Base-by-base conservation (phyloP, 257 asterid genomes). In the Perilla frutescens region DNA sequence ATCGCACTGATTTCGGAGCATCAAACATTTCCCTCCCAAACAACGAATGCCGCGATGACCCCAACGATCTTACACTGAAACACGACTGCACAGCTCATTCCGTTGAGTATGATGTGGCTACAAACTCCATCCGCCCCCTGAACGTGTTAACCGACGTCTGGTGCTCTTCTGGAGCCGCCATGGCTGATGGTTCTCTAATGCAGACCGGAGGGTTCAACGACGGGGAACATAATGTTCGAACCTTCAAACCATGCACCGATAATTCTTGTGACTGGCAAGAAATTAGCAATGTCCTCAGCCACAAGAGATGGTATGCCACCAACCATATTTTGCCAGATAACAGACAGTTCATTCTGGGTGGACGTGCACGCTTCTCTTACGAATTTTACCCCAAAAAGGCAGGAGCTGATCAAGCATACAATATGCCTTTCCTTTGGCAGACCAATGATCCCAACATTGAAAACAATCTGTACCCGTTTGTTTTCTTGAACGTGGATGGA, bases 141-240 rank as follows among this genome's bases (percentile, higher is more conserved):
- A 80, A 48, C 62, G 82, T 88, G 37, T 84, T 58, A 34, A 88
- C 92, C n/a, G 76, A 86, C 62, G 79, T 75, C 43, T 86, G 90
- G 90, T 86, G 95, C 78, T 86, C 95, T 15, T 88, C 95, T n/a
- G 90, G 90, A 4, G 84, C 86, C 4, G 76, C 56, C 65, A 61
- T 63, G 72, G 56, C 86, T 0, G 84, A 88, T 15, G 91, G 95
- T 0, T 60, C 82, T 0, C 66, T 88, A 1, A 32, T 83, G 1
- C 90, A 88, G 44, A 80, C 88, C 0, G 89, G 94, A 0, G 94
- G 95, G 1, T 84, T 50, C 70, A 73, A 73, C 34, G 69, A 73
- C 66, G 96, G 96, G 1, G 88, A 80, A 1, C 86, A 39, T 2
- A 62, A 29, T 13, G 83, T 85, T 12, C 62, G 96, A 1, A 6